Conservation (phyloP, 83 land plant genomes). For the Thuja plicata region DNA sequence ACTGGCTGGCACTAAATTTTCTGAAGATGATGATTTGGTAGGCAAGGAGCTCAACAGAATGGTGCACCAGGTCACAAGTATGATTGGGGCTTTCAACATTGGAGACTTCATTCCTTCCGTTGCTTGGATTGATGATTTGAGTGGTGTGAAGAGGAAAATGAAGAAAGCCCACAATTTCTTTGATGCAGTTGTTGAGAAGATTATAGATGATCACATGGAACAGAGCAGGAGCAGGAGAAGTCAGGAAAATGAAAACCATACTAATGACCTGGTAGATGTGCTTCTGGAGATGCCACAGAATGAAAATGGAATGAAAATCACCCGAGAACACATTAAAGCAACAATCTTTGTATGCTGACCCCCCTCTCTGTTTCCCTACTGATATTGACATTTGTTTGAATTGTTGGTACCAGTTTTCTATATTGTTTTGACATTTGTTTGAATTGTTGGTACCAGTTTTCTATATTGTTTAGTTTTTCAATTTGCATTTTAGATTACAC, state of each 20-base stretch:
- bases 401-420: too few relatives aligned
- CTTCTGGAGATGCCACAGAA: not conserved
- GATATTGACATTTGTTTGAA: too few relatives aligned
- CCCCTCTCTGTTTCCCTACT: not conserved
- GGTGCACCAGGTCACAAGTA: not conserved
- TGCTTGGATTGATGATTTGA: constrained; percentile 20
- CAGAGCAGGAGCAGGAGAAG: not conserved
- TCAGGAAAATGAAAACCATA: not conserved
- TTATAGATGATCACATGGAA: constrained; percentile 7
- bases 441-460: too few relatives aligned
- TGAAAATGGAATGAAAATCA: not conserved
- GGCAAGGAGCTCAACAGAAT: not conserved
- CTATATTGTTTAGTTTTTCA: too few relatives aligned
- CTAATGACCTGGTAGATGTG: constrained; percentile 12
- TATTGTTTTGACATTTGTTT: too few relatives aligned
- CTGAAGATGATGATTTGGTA: not conserved
- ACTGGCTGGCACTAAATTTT: constrained; percentile 23
- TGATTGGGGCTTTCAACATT: constrained; percentile 2
- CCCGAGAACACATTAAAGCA: constrained; percentile 16
- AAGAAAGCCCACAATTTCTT: not conserved
- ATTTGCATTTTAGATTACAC: too few relatives aligned
- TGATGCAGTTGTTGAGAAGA: not conserved
- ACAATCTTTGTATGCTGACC: constrained; percentile 11
- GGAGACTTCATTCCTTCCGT: constrained; percentile 27
- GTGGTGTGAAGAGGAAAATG: constrained; percentile 7